These are phyloP conservation scores for Curvularia lunata DNA, from an alignment of 2,329 filamentous ascomycete species.

Conservation along the genomic window DNA sequence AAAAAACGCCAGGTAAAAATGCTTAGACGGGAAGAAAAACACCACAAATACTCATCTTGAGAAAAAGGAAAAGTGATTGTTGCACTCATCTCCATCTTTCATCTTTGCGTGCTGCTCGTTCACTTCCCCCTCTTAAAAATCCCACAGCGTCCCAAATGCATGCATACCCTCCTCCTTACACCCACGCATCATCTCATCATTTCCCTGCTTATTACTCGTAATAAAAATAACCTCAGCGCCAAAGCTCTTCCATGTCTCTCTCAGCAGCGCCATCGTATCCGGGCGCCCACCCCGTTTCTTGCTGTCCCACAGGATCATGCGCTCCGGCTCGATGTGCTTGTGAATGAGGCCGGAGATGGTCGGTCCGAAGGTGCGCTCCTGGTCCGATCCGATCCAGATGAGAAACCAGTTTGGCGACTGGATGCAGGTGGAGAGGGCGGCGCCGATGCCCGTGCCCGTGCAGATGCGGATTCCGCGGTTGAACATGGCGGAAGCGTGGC, in stretches of 20 bases:
- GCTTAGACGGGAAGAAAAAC: not conserved
- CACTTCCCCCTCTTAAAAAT: conserved; percentile 31
- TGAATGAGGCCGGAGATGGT: conserved; percentile 42
- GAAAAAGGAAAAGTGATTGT: not conserved
- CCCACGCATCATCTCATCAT: conserved; percentile 49
- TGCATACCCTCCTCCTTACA: conserved; percentile 41
- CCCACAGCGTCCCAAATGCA: conserved; percentile 47
- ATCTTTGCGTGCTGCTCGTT: not conserved
- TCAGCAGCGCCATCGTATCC: conserved; percentile 41
- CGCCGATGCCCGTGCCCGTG: conserved; percentile 46
- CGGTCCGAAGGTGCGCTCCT: conserved; percentile 45
- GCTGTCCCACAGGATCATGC: conserved; percentile 48
- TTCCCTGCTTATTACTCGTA: conserved; percentile 45
- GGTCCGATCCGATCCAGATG: conserved; percentile 48
- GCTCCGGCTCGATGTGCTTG: conserved; percentile 43
- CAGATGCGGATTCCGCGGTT: conserved; percentile 45
- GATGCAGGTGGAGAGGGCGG: conserved; percentile 46
- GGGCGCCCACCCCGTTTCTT: conserved; percentile 45
- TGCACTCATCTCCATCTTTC: no score
- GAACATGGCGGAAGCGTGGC: conserved; percentile 47
- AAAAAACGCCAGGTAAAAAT: not conserved
- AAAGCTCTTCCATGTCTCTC: conserved; percentile 43
- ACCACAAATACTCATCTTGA: not conserved
- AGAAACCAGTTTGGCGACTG: conserved; percentile 46
- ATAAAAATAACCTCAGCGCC: conserved; percentile 48